These are phyloP conservation scores for Fusarium hostae DNA, from an alignment of 2,329 filamentous ascomycete species.

Conservation along the genomic window DNA sequence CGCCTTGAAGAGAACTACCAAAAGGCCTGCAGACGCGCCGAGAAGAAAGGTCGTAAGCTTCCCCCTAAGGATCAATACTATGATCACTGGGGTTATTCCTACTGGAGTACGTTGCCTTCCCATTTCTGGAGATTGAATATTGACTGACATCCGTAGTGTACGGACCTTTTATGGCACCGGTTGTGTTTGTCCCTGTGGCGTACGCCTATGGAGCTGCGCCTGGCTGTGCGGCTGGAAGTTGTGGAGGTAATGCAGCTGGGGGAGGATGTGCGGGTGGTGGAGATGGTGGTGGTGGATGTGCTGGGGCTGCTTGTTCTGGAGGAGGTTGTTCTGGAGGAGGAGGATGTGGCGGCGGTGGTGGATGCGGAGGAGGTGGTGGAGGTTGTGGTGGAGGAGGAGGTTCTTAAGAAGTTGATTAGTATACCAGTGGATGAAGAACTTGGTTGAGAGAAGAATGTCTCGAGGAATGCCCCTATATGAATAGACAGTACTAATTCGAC, in stretches of 20 bases:
- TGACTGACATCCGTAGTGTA: conserved; percentile 48
- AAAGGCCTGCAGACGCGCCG: conserved; percentile 61
- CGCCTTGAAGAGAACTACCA: conserved; percentile 66
- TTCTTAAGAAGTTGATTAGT: neutral
- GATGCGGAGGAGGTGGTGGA: neutral
- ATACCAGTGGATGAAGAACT: neutral
- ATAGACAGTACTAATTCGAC: neutral
- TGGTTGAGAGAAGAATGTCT: neutral
- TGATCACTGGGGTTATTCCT: conserved; percentile 65
- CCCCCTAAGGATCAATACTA: conserved; percentile 63
- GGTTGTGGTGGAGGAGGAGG: neutral
- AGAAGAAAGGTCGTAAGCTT: conserved; percentile 60
- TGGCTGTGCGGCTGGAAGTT: conserved; percentile 59
- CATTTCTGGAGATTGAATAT: rapidly evolving
- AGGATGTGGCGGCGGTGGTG: neutral
- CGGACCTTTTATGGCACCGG: conserved; percentile 57
- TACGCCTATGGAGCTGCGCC: conserved; percentile 52
- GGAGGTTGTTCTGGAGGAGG: neutral
- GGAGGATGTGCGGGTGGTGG: conserved; percentile 50
- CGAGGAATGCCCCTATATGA: no score
- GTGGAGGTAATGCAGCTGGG: conserved; percentile 56
- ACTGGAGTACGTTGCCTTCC: conserved; percentile 48
- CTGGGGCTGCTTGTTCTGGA: neutral
- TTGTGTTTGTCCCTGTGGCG: conserved; percentile 56
- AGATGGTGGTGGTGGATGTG: conserved; percentile 17